Evolutionary conservation across 2,329 filamentous ascomycete species (phyloP).

Genomic region (Rhynchosporium graminicola): DNA sequence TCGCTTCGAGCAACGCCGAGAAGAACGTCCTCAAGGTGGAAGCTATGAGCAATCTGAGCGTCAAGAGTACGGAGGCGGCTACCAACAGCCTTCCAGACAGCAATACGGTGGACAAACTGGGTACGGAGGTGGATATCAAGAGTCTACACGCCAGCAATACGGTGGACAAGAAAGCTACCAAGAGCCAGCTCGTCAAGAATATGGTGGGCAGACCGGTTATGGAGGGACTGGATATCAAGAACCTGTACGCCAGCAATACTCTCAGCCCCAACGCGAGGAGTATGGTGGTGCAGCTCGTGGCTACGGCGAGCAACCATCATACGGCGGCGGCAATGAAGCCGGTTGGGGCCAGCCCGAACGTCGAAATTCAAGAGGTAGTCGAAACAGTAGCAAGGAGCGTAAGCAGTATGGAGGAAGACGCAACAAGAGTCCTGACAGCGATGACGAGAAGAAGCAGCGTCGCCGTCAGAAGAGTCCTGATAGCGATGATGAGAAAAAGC

Average conservation of each 20-base stretch:
- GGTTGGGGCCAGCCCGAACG: constrained; percentile 22
- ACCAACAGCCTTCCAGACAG: constrained; percentile 22
- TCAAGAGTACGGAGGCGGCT: constrained; percentile 35
- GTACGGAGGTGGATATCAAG: constrained; percentile 23
- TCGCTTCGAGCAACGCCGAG: constrained; percentile 59
- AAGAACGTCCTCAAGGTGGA: constrained; percentile 55
- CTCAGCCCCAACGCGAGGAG: constrained; percentile 10
- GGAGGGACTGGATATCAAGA: constrained; percentile 22
- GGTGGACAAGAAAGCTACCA: constrained; percentile 16
- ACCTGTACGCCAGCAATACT: constrained; percentile 11
- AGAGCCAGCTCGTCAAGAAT: constrained; percentile 17
- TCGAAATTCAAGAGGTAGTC: constrained; percentile 11
- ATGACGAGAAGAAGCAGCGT: constrained; percentile 12
- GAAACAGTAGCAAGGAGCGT: constrained; percentile 20
- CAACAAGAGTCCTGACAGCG: constrained; percentile 12
- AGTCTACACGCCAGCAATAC: constrained; percentile 15
- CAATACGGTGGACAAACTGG: constrained; percentile 22
- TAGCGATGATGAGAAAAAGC: constrained; percentile 14
- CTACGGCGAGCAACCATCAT: constrained; percentile 15
- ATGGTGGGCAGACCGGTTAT: constrained; percentile 23
- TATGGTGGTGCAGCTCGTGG: constrained; percentile 8
- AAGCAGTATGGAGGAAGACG: neutral
- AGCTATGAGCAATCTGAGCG: constrained; percentile 61
- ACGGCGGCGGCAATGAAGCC: constrained; percentile 27
- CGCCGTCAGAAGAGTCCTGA: constrained; percentile 1